These are phyloP conservation scores for Xylaria sp. DNA, from an alignment of 2,329 filamentous ascomycete species.

Conservation along the genomic window DNA sequence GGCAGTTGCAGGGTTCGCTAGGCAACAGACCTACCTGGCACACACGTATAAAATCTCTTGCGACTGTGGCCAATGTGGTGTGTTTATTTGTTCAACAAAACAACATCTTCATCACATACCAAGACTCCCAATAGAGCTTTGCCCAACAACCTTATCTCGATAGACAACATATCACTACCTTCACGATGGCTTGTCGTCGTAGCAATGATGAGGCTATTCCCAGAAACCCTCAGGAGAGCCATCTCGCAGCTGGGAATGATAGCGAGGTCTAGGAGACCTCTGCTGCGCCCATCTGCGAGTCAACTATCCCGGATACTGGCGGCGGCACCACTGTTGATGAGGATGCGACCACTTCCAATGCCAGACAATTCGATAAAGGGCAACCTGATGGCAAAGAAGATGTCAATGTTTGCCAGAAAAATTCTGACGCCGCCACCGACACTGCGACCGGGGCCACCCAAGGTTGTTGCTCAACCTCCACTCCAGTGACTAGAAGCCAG, in stretches of 20 bases:
- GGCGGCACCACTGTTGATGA: not conserved
- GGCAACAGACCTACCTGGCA: not conserved
- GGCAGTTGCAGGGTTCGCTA: not conserved
- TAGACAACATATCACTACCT: not conserved
- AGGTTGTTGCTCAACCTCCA: conserved; percentile 5
- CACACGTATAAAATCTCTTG: not conserved
- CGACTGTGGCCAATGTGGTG: not conserved
- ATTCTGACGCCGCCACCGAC: too few species aligned
- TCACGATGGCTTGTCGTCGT: conserved; percentile 8
- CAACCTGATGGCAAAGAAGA: not conserved
- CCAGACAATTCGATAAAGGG: not conserved
- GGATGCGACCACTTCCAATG: not conserved
- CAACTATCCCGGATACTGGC: not conserved
- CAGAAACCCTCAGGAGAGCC: not conserved
- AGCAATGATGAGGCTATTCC: not conserved
- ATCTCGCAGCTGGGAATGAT: not conserved
- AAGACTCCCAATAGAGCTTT: not conserved
- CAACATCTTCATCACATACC: not conserved
- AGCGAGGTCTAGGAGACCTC: not conserved
- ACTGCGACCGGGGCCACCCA: not conserved
- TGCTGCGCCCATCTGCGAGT: not conserved
- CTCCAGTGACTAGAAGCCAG: not conserved
- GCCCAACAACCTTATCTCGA: not conserved
- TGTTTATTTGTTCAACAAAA: not conserved
- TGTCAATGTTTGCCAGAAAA: not conserved